Percentiles rank a stretch among this genome's conserved stretches.
Evolutionary conservation across 2,329 filamentous ascomycete genomes (phyloP).

Genomic region (Cryphonectria naterciae): DNA sequence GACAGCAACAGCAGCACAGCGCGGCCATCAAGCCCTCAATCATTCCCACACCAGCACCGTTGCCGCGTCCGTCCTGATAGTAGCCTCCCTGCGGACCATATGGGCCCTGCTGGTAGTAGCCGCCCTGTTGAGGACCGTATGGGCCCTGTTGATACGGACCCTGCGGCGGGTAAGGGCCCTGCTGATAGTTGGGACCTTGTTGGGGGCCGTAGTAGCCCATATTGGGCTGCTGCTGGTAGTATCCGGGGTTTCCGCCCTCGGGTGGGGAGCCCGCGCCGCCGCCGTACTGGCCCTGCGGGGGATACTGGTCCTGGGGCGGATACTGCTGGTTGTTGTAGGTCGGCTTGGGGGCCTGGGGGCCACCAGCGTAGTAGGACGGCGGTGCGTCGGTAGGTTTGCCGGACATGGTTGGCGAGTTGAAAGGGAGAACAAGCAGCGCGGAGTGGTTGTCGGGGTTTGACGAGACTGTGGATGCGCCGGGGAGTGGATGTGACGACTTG

Average conservation of each 20-base stretch:
- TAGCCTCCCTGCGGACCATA: slow-evolving; percentile 9
- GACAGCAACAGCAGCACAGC: slow-evolving; percentile 30
- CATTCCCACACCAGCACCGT: slow-evolving; percentile 20
- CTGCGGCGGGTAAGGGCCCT: slow-evolving; percentile 11
- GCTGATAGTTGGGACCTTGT: not conserved
- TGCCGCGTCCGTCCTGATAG: slow-evolving; percentile 23
- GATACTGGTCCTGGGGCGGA: slow-evolving; percentile 16
- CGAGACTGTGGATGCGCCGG: not conserved
- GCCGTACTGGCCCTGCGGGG: slow-evolving; percentile 14
- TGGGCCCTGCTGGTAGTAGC: slow-evolving; percentile 24
- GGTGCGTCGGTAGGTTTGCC: slow-evolving; percentile 24
- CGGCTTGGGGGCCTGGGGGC: slow-evolving; percentile 25
- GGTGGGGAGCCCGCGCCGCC: slow-evolving; percentile 18
- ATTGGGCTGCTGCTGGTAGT: slow-evolving; percentile 21
- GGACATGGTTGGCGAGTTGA: slow-evolving; percentile 15
- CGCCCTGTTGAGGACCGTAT: slow-evolving; percentile 17
- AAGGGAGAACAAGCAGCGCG: not conserved
- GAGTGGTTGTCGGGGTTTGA: not conserved
- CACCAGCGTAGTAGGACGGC: slow-evolving; percentile 25
- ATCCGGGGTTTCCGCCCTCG: slow-evolving; percentile 8
- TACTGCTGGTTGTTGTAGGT: slow-evolving; percentile 22
- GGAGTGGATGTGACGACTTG: too few species aligned
- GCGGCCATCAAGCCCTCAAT: slow-evolving; percentile 25
- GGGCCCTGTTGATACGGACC: slow-evolving; percentile 13
- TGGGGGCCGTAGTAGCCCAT: slow-evolving; percentile 21